Evolutionary conservation across 768 basidiomycete species (phyloP), one percentile per base, ranked within the genome.

Genomic region (Suillus tomentosus): DNA sequence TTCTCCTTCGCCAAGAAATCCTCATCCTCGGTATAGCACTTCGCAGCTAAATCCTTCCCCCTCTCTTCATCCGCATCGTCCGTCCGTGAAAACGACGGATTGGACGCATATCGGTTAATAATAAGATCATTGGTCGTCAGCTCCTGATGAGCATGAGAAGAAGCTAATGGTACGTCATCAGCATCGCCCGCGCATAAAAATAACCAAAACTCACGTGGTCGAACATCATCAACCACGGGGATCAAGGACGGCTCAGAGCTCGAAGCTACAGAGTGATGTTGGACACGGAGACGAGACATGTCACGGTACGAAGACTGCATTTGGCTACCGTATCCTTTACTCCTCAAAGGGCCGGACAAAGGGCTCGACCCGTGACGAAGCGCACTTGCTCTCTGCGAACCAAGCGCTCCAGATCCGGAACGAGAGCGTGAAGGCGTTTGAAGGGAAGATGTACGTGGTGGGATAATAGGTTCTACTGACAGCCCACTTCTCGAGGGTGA

Each of bases 21-120:
- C 68, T 91, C 91, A 70, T 99, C 94, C 69, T 95, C 94, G 39
- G 85, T 83, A 85, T 92, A 94, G 76, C 92, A 96, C 62, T 87
- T 85, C 42, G 81, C 77, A 0, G 96, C 95, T 51, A 93, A 76
- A 59, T 88, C 88, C 70, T 86, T 86, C 2, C 87, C 95, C 64
- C 86, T 80, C 22, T 79, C 74, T 42, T 89, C 88, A 65, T 89
- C 89, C 17, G 74, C 71, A 22, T 87, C 88, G n/a, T 84, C 84
- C 6, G 82, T 82, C 40, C 77, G 73, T 48, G 71, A 78, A 55
- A 75, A 71, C 37, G 72, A 72, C 39, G 70, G 74, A 48, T 65
- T 75, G 42, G 82, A 84, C 64, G 78, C 80, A 72, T 79, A 82
- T 31, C 80, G 82, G 53, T 74, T 74, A 58, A 82, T 79, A n/a